phyloP scores from a whole-genome alignment of 805 yeast species.

The Ogataea paradorogensis region DNA sequence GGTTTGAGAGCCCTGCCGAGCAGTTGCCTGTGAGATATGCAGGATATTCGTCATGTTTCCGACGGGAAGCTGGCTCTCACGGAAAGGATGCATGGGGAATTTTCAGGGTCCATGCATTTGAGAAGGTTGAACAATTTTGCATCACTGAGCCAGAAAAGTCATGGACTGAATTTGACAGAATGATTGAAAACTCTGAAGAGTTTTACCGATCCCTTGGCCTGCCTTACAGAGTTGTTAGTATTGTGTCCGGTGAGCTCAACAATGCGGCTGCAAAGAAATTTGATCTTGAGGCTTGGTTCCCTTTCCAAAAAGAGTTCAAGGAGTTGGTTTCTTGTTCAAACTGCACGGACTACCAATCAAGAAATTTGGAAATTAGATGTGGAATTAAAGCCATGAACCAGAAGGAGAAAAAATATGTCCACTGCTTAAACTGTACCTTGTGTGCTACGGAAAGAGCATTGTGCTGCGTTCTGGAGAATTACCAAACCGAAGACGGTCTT shows the following conservation, averaged over 20 bases:
- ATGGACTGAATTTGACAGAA: slow-evolving; percentile 94
- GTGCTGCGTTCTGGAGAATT: slow-evolving; percentile 96
- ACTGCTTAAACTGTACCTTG: slow-evolving; percentile 94
- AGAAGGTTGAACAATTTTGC: slow-evolving; percentile 95
- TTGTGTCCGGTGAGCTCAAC: slow-evolving; percentile 97
- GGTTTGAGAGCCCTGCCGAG: slow-evolving; percentile 97
- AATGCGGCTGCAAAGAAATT: slow-evolving; percentile 99
- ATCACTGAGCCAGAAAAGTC: slow-evolving; percentile 97
- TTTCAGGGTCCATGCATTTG: slow-evolving; percentile 97
- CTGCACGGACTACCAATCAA: slow-evolving; percentile 98
- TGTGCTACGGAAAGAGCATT: slow-evolving; percentile 98
- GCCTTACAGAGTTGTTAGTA: slow-evolving; percentile 97
- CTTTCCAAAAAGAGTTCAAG: slow-evolving; percentile 97
- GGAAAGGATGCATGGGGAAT: slow-evolving; percentile 99
- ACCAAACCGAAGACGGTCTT: slow-evolving; percentile 95
- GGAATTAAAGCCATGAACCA: slow-evolving; percentile 96
- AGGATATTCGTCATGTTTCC: slow-evolving; percentile 97
- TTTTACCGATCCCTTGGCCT: slow-evolving; percentile 88
- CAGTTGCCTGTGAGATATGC: slow-evolving; percentile 97
- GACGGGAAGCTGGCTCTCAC: slow-evolving; percentile 99
- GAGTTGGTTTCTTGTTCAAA: slow-evolving; percentile 98
- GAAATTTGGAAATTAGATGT: slow-evolving; percentile 97
- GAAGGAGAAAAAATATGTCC: slow-evolving; percentile 95
- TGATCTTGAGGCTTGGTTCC: slow-evolving; percentile 99
- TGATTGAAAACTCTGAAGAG: slow-evolving; percentile 89